Base-by-base conservation (phyloP, 2,329 filamentous ascomycete species). In the Curvularia sp. region DNA sequence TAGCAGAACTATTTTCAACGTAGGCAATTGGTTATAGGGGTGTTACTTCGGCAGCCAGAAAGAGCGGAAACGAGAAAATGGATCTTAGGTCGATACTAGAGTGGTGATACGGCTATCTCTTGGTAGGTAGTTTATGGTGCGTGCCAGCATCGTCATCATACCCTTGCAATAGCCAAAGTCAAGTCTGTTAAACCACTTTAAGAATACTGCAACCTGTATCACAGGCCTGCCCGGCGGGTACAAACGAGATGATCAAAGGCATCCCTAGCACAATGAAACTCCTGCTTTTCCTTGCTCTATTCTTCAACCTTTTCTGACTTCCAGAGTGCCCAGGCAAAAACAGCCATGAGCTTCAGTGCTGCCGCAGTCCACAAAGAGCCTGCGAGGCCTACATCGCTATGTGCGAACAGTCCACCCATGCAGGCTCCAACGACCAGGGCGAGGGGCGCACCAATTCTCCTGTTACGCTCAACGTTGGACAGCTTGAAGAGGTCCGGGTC, bases 391-490 rank as follows among this genome's bases (percentile, higher is more conserved):
- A 82, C 72, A 10, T 71, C 66, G 59, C 80, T 86, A 57, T 82
- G 81, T 21, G 84, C 83, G 73, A 82, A 85, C 23, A 83, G 63
- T 0, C 85, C 86, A 1, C 86, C 86, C 6, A 81, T 57, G 34
- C 86, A 77, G 0, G 84, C 84, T 0, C 86, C 86, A 3, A 82
- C 25, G 28, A 87, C 57, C n/a, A 87, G 74, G 51, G 83, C 73
- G 1, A 84, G 28, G 1, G 85, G 81, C 1, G 85, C 84, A 0
- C 78, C 80, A 0, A 78, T 69, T 45, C 85, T 77, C 49, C 83
- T 77, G 70, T 86, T 85, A 48, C 85, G 76, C 70, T 87, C 84
- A 0, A 80, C 73, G 55, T 86, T 83, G 1, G 74, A 68, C 12
- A 74, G 59, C 0, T 73, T 74, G 4, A 85, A 74, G n/a, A 87